phyloP scores from a whole-genome alignment of 768 basidiomycete genomes.

The Tricholoma sp. region DNA sequence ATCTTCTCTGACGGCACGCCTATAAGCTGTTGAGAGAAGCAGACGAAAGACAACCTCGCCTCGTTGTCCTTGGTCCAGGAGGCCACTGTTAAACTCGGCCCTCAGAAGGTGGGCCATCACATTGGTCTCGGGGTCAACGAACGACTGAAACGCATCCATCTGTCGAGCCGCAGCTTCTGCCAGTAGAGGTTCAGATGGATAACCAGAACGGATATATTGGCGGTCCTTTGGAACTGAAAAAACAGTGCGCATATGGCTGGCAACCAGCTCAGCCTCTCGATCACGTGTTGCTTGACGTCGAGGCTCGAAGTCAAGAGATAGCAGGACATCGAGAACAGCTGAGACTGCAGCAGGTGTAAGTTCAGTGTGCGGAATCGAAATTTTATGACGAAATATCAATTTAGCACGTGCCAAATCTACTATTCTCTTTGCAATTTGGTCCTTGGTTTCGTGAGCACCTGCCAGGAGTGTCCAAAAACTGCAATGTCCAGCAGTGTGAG shows the following conservation, averaged over 20 bases:
- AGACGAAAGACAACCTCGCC: background rate
- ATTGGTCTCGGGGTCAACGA: background rate
- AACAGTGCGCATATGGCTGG: too few species aligned
- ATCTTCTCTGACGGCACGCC: background rate
- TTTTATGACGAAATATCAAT: background rate
- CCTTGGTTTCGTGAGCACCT: background rate
- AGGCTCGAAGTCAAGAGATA: too few species aligned
- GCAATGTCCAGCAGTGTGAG: background rate
- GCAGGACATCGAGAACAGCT: too few species aligned
- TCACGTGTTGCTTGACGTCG: too few species aligned
- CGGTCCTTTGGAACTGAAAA: too few species aligned
- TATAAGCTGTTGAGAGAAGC: background rate
- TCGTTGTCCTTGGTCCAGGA: background rate
- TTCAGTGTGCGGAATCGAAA: background rate
- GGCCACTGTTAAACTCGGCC: background rate
- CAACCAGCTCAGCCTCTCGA: too few species aligned
- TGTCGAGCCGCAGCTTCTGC: constrained; percentile 24
- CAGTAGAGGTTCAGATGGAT: constrained; percentile 30
- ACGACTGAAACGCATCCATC: background rate
- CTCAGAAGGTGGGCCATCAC: constrained; percentile 3
- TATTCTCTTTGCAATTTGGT: background rate
- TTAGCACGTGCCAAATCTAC: background rate
- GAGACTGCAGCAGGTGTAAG: too few species aligned
- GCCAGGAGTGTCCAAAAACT: background rate
- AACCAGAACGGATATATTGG: constrained; percentile 17